These are phyloP conservation scores for Ceratocystis ficicola DNA, from an alignment of 2,329 filamentous ascomycete species.

Conservation along the genomic window DNA sequence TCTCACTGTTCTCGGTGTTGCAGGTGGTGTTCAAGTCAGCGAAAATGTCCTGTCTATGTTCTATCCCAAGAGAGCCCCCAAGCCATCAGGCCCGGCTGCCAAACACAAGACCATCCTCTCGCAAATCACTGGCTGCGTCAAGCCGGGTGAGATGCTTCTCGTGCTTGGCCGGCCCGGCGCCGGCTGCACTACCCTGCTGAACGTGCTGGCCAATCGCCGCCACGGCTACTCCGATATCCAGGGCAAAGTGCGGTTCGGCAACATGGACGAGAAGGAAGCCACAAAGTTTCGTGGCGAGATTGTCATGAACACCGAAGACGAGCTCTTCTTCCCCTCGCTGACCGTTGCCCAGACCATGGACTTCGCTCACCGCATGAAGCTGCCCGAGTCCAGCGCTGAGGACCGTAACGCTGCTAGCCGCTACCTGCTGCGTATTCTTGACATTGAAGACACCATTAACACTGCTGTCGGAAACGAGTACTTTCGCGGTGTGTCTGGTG, in stretches of 20 bases:
- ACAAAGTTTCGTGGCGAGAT: conserved; percentile 46
- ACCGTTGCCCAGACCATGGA: conserved; percentile 59
- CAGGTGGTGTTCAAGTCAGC: conserved; percentile 33
- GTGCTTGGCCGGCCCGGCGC: conserved; percentile 57
- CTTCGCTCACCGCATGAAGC: conserved; percentile 53
- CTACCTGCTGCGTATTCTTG: conserved; percentile 48
- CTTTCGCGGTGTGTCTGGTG: conserved; percentile 60
- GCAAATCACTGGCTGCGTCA: conserved; percentile 54
- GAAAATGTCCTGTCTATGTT: conserved; percentile 51
- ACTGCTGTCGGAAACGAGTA: conserved; percentile 65
- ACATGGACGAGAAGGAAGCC: conserved; percentile 36
- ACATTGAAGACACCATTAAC: conserved; percentile 60
- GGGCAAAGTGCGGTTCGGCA: conserved; percentile 48
- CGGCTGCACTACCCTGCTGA: conserved; percentile 60
- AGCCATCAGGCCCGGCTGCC: conserved; percentile 30
- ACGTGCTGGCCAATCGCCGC: conserved; percentile 53
- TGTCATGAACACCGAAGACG: conserved; percentile 61
- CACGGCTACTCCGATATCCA: conserved; percentile 45
- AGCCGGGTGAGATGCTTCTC: conserved; percentile 60
- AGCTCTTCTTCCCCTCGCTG: conserved; percentile 51
- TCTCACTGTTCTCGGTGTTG: conserved; percentile 10
- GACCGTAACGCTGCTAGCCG: conserved; percentile 37
- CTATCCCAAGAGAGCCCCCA: conserved; percentile 44
- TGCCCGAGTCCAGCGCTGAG: conserved; percentile 37
- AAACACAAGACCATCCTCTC: conserved; percentile 45